Evolutionary conservation across 139 green algal genomes (phyloP).

Genomic region (Auxenochlorella pyrenoidosa): DNA sequence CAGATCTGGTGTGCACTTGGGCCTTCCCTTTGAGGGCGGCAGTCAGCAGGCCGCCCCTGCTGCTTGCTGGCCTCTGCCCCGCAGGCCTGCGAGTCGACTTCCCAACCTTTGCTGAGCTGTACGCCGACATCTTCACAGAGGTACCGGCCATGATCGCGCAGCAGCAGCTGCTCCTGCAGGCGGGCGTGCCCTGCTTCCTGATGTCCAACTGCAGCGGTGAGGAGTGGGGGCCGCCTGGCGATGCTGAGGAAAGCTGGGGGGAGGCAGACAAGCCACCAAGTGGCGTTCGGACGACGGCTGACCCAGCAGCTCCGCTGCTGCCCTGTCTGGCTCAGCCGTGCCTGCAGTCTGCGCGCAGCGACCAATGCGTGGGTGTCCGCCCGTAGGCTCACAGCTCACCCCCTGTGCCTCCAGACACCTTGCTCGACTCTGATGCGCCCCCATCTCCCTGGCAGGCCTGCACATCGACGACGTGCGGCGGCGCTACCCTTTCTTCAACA

Average conservation of each 20-base stretch:
- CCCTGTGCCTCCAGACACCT: too few relatives aligned
- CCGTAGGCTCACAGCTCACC: background rate
- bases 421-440: too few relatives aligned
- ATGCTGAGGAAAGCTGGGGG: too few relatives aligned
- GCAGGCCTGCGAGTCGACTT: slow-evolving; percentile 3
- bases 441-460: background rate
- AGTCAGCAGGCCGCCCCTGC: background rate
- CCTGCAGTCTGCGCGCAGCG: background rate
- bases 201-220: background rate
- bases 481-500: background rate
- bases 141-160: slow-evolving; percentile 3
- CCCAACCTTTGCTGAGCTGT: background rate
- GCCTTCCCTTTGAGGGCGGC: background rate
- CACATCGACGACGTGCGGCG: background rate
- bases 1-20: background rate
- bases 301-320: too few relatives aligned
- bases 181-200: background rate
- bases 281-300: too few relatives aligned
- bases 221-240: too few relatives aligned
- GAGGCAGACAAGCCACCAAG: too few relatives aligned
- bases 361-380: too few relatives aligned
- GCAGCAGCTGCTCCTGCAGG: slow-evolving; percentile 9
- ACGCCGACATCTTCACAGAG: slow-evolving; percentile 30
- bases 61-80: background rate
- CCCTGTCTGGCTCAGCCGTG: too few relatives aligned